phyloP scores from a whole-genome alignment of 306 rosid species.

The Casuarina glauca region DNA sequence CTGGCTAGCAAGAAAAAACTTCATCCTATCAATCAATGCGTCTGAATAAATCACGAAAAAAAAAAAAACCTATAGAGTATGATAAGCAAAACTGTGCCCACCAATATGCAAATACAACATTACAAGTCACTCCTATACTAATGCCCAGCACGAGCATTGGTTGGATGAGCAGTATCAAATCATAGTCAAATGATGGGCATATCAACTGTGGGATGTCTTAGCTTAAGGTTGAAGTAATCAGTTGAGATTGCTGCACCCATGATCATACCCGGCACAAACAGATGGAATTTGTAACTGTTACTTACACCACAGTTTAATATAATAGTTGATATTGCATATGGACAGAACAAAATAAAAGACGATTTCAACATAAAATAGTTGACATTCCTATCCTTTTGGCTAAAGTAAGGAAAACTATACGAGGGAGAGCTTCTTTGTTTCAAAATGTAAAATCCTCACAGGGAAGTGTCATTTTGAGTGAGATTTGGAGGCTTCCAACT shows the following conservation, averaged over 20 bases:
- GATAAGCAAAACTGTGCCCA: conserved; percentile 89
- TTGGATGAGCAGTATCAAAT: conserved; percentile 81
- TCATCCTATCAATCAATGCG: no score
- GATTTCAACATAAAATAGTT: no score
- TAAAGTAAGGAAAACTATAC: no score
- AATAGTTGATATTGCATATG: not conserved
- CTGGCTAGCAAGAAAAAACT: not conserved
- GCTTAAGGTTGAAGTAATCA: conserved; percentile 77
- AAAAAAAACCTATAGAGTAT: conserved; percentile 51
- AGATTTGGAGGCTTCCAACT: no score
- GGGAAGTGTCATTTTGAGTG: no score
- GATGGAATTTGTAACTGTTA: not conserved
- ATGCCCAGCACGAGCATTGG: conserved; percentile 98
- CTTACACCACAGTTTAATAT: not conserved
- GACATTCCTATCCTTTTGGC: no score
- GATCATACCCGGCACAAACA: conserved; percentile 70
- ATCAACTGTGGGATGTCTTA: conserved; percentile 71
- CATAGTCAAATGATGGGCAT: conserved; percentile 84
- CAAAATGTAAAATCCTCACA: no score
- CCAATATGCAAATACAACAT: conserved; percentile 89
- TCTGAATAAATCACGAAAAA: no score
- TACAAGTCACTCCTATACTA: conserved; percentile 87
- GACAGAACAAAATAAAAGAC: no score
- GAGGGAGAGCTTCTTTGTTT: no score
- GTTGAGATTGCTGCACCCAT: conserved; percentile 89